A percentile compares a stretch with the other conserved stretches of the same genome.
Evolutionary conservation across 306 rosid genomes (phyloP).

Genomic region (Calophaca sinica): DNA sequence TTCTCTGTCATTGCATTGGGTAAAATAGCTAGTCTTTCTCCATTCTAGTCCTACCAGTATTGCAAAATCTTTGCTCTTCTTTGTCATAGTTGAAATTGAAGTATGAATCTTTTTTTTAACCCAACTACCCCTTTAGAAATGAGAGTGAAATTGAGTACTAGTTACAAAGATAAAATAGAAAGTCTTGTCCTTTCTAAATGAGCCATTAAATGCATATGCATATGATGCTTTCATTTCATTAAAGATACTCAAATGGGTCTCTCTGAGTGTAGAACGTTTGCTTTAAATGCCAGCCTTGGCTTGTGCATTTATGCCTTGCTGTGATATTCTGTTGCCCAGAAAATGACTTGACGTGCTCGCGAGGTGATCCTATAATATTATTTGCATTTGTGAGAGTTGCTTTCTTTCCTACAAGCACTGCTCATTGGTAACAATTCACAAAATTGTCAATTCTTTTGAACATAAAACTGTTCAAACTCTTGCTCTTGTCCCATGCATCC

Average conservation of each 20-base stretch:
- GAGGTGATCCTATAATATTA: slow-evolving; percentile 27
- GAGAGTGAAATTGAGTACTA: slow-evolving; percentile 31
- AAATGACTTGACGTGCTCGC: slow-evolving; percentile 53
- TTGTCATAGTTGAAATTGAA: slow-evolving; percentile 29
- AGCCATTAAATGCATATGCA: slow-evolving; percentile 39
- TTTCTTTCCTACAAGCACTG: slow-evolving; percentile 1
- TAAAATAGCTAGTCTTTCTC: slow-evolving; percentile 30
- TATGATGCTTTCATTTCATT: slow-evolving; percentile 41
- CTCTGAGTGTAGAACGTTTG: slow-evolving; percentile 45
- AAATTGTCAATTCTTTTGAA: background rate
- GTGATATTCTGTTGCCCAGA: slow-evolving; percentile 60
- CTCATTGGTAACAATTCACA: slow-evolving; percentile 18
- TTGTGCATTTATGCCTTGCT: slow-evolving; percentile 51
- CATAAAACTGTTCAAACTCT: background rate
- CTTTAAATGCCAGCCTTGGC: slow-evolving; percentile 53
- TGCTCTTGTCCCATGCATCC: slow-evolving; percentile 23
- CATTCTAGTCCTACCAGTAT: slow-evolving; percentile 4
- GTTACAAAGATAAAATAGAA: slow-evolving; percentile 36
- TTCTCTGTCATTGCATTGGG: slow-evolving; percentile 29
- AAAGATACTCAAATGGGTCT: slow-evolving; percentile 52
- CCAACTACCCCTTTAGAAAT: slow-evolving; percentile 13
- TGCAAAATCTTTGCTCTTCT: slow-evolving; percentile 28
- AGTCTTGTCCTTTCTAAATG: slow-evolving; percentile 28
- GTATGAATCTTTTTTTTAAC: slow-evolving; percentile 17
- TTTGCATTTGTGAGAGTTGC: slow-evolving; percentile 8